Evolutionary conservation across 2,329 filamentous ascomycete species (phyloP).

Genomic region (Diplodia intermedia): DNA sequence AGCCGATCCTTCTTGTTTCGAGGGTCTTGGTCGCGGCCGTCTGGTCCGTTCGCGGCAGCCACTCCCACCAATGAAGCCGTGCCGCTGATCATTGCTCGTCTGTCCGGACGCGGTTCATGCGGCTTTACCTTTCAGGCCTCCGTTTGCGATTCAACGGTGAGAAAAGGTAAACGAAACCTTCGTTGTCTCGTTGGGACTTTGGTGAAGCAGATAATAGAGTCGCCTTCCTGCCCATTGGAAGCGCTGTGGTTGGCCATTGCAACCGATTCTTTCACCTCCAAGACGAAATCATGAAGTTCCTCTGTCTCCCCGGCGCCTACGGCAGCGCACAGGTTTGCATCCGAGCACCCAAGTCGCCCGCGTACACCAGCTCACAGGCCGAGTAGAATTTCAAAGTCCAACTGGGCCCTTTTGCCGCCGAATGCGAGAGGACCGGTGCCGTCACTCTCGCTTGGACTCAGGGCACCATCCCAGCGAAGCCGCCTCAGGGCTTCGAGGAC

Average conservation of each 20-base stretch:
- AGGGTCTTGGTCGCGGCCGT: neutral
- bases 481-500: slow-evolving; percentile 62
- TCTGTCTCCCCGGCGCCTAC: slow-evolving; percentile 65
- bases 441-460: slow-evolving; percentile 55
- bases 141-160: neutral
- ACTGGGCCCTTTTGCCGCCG: slow-evolving; percentile 58
- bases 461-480: slow-evolving; percentile 58
- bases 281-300: slow-evolving; percentile 57
- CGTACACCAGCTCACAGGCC: neutral
- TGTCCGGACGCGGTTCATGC: neutral
- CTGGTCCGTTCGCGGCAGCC: slow-evolving; percentile 2
- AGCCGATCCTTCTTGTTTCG: slow-evolving; percentile 16
- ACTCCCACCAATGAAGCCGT: neutral
- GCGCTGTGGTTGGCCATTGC: neutral
- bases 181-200: neutral
- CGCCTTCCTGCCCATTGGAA: neutral
- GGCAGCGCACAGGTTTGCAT: slow-evolving; percentile 61
- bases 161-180: slow-evolving; percentile 11
- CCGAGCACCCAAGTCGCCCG: neutral
- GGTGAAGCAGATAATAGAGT: slow-evolving; percentile 12
- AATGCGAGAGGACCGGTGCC: slow-evolving; percentile 55
- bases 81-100: slow-evolving; percentile 1
- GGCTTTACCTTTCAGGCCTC: slow-evolving; percentile 1
- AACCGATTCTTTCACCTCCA: slow-evolving; percentile 35
- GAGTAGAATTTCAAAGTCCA: slow-evolving; percentile 64